A percentile compares a stretch with the other conserved stretches of the same genome.
Conservation (phyloP, 768 basidiomycete genomes). For the Amanita thiersii region DNA sequence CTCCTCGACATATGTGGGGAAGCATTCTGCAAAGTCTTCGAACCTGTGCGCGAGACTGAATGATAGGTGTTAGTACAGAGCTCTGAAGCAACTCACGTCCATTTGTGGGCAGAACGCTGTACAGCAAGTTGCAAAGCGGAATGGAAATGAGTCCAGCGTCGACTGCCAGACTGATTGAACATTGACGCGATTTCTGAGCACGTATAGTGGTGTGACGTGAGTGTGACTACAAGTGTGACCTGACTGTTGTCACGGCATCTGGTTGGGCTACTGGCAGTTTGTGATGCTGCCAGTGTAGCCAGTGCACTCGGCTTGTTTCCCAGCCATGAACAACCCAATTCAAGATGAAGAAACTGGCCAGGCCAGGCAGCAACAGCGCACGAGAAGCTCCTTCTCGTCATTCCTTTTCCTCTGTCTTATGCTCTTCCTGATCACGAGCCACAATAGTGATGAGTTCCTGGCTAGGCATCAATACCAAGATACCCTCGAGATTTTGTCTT, state of each 20-base stretch:
- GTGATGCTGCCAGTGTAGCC: constrained; percentile 10
- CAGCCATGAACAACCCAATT: constrained; percentile 17
- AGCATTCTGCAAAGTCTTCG: constrained; percentile 58
- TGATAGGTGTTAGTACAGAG: not conserved
- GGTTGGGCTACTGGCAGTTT: not conserved
- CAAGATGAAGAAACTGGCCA: constrained; percentile 33
- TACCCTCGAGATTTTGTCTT: constrained; percentile 44
- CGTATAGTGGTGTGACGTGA: constrained; percentile 5
- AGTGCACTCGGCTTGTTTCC: not conserved
- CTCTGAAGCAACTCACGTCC: constrained; percentile 49
- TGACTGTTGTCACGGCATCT: too few relatives aligned
- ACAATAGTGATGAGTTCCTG: constrained; percentile 59
- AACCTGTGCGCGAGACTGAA: constrained; percentile 31
- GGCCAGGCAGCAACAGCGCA: constrained; percentile 20
- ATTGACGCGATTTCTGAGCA: constrained; percentile 17
- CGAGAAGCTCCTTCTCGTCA: constrained; percentile 58
- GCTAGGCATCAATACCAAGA: constrained; percentile 61
- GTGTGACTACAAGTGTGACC: not conserved
- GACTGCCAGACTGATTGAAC: constrained; percentile 40
- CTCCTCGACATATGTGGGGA: constrained; percentile 57
- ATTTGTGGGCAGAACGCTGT: constrained; percentile 47
- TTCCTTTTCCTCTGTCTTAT: constrained; percentile 69
- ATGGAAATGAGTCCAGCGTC: constrained; percentile 49
- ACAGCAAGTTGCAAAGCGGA: constrained; percentile 50
- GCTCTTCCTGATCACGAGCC: constrained; percentile 74